These are phyloP conservation scores for Phylloporus rhodoxanthus DNA, from an alignment of 768 basidiomycete species.

Conservation along the genomic window DNA sequence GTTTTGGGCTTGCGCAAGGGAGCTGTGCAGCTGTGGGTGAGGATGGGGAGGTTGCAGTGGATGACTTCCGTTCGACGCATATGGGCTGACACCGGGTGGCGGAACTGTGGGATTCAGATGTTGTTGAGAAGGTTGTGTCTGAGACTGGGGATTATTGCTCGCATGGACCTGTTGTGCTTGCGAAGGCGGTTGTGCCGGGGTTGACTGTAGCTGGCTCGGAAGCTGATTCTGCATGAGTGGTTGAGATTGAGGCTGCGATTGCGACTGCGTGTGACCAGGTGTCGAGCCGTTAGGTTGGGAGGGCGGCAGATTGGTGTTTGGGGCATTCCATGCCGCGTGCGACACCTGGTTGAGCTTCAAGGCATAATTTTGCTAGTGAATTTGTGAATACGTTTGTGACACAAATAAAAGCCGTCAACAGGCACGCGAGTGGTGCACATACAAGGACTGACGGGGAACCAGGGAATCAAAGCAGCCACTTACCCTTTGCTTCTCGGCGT, in stretches of 20 bases:
- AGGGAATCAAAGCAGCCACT: slow-evolving; percentile 24
- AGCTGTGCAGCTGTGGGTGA: slow-evolving; percentile 33
- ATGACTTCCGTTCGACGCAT: slow-evolving; percentile 34
- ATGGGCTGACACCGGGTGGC: slow-evolving; percentile 33
- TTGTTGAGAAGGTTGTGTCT: slow-evolving; percentile 37
- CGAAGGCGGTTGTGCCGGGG: slow-evolving; percentile 22
- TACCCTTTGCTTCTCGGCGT: slow-evolving; percentile 67
- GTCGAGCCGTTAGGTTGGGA: slow-evolving; percentile 27
- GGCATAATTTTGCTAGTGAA: slow-evolving; percentile 49
- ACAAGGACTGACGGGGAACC: not conserved
- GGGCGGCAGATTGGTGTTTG: slow-evolving; percentile 42
- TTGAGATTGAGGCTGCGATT: slow-evolving; percentile 23
- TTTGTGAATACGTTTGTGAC: slow-evolving; percentile 5
- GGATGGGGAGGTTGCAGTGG: slow-evolving; percentile 27
- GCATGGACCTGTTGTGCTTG: slow-evolving; percentile 27
- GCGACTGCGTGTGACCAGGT: slow-evolving; percentile 21
- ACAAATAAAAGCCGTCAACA: not conserved
- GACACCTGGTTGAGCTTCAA: slow-evolving; percentile 60
- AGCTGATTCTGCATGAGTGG: slow-evolving; percentile 21
- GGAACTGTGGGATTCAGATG: slow-evolving; percentile 53
- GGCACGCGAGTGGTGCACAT: slow-evolving; percentile 1
- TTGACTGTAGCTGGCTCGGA: slow-evolving; percentile 14
- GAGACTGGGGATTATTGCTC: slow-evolving; percentile 31
- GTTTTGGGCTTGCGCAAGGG: slow-evolving; percentile 27
- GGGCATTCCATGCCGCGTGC: slow-evolving; percentile 60